These are phyloP conservation scores for Arabis hirsuta DNA, from an alignment of 345 rosid species.

Conservation along the genomic window DNA sequence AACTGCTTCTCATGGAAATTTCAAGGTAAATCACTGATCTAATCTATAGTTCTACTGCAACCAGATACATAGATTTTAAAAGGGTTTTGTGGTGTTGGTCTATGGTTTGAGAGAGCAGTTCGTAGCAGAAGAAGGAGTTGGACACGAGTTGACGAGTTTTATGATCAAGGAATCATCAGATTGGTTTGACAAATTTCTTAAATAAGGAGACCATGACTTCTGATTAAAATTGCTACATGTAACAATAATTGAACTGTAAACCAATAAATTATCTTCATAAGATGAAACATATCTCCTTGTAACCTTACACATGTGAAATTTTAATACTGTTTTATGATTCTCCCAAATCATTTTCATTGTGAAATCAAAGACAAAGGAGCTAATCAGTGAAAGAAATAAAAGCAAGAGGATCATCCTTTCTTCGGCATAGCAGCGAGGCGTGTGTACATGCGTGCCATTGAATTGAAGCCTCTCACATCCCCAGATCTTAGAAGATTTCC, in stretches of 20 bases:
- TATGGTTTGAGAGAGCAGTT: conserved; percentile 50
- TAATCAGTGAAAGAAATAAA: neutral
- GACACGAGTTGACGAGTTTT: conserved; percentile 63
- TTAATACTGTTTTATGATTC: conserved; percentile 1
- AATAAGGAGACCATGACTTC: conserved; percentile 28
- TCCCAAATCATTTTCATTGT: conserved; percentile 23
- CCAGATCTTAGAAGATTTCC: conserved; percentile 96
- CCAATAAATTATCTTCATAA: neutral
- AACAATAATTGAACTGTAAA: conserved; percentile 6
- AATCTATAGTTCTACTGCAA: neutral
- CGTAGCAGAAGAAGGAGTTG: conserved; percentile 64
- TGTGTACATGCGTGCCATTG: conserved; percentile 96
- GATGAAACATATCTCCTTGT: conserved; percentile 13
- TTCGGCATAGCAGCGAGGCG: conserved; percentile 76
- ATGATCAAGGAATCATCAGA: conserved; percentile 84
- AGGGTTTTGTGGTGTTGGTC: neutral
- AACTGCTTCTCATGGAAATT: conserved; percentile 47
- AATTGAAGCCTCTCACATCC: conserved; percentile 87
- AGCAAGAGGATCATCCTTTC: conserved; percentile 63
- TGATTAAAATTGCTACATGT: neutral
- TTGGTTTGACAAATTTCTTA: conserved; percentile 71
- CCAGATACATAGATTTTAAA: neutral
- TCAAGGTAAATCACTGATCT: conserved; percentile 53
- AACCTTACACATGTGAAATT: conserved; percentile 28
- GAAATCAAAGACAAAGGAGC: neutral